A percentile compares a stretch with the other conserved stretches of the same genome.
Evolutionary conservation across 176 grass and related monocot genomes (phyloP).

Genomic region (Hordeum marinum): DNA sequence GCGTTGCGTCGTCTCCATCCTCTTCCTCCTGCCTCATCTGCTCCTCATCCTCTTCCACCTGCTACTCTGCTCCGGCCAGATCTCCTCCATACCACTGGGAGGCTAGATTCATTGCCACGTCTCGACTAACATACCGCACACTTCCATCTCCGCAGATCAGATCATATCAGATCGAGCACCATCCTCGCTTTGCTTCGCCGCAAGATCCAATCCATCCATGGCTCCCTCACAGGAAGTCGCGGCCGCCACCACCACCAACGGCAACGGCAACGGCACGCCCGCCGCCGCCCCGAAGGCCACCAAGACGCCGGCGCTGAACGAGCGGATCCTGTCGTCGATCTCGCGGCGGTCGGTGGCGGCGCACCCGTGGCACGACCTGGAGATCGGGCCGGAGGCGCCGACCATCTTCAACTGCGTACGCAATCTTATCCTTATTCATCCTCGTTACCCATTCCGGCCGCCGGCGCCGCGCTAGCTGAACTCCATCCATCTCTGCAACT

Average conservation of each 20-base stretch:
- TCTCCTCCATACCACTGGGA: too few species aligned
- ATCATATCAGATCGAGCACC: too few species aligned
- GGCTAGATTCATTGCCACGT: accelerated
- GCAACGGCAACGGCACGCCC: neutral
- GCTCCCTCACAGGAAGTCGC: constrained; percentile 37
- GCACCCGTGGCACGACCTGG: constrained; percentile 94
- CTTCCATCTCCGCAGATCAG: too few species aligned
- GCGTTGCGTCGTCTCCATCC: neutral
- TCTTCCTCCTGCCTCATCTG: too few species aligned
- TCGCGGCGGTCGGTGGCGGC: constrained; percentile 70
- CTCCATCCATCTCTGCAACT: constrained; percentile 28
- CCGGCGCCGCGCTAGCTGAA: too few species aligned
- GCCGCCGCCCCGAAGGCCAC: neutral
- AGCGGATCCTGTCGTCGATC: constrained; percentile 79
- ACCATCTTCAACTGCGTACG: constrained; percentile 87
- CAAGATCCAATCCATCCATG: constrained; percentile 10
- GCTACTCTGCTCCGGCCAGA: neutral
- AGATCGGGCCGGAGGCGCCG: constrained; percentile 81
- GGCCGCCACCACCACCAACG: neutral
- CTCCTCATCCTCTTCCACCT: neutral
- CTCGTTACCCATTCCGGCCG: too few species aligned
- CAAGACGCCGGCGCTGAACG: constrained; percentile 49
- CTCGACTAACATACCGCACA: too few species aligned
- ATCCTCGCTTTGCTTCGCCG: too few species aligned
- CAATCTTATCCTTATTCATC: neutral